These are phyloP conservation scores for Dendrocalamus sinicus DNA, from an alignment of 176 grass and related monocot species.

Conservation along the genomic window DNA sequence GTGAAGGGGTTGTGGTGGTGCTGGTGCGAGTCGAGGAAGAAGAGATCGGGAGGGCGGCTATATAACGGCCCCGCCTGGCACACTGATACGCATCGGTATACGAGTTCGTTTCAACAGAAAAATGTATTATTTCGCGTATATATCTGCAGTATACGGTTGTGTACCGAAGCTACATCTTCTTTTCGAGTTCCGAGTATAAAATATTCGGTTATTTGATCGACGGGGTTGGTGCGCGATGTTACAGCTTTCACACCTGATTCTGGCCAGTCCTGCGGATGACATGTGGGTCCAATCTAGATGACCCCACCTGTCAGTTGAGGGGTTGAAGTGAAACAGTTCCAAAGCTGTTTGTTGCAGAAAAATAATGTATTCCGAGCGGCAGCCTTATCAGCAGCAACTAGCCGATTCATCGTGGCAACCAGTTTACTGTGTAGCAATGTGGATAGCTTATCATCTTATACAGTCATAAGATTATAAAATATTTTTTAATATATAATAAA, in stretches of 20 bases:
- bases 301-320: not conserved
- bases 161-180: not conserved
- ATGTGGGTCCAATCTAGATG: fast-evolving
- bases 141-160: not conserved
- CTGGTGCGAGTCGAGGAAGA: not conserved
- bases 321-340: fast-evolving
- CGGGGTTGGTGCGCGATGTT: slow-evolving; percentile 3
- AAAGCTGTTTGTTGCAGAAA: not conserved
- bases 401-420: slow-evolving; percentile 4
- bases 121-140: not conserved
- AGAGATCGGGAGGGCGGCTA: slow-evolving; percentile 49
- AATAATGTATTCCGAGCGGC: not conserved
- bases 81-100: not conserved
- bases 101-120: not conserved
- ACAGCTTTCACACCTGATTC: not conserved
- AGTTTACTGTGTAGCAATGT: too few species aligned
- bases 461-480: too few species aligned
- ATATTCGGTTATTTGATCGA: not conserved
- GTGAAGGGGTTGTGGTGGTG: not conserved
- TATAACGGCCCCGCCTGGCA: slow-evolving; percentile 34
- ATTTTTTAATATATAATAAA: too few species aligned
- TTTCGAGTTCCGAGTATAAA: slow-evolving; percentile 34
- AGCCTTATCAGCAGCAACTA: not conserved
- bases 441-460: too few species aligned
- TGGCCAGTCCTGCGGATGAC: not conserved